Base-by-base conservation (phyloP, 2,329 filamentous ascomycete genomes). In the Neurospora crassa region DNA sequence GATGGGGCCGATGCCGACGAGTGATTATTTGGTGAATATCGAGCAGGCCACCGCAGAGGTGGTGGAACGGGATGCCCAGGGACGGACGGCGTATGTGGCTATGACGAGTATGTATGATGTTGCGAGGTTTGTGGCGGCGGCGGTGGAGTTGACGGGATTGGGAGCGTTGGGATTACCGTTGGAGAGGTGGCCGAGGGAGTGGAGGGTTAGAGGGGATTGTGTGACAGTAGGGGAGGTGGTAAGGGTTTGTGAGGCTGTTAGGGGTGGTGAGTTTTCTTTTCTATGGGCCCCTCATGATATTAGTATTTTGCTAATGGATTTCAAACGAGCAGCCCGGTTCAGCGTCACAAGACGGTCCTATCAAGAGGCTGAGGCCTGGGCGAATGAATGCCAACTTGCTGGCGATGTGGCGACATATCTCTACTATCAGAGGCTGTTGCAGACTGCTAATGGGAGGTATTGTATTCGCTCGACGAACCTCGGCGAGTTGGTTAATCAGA, bases 101-200 rank as follows among this genome's bases (percentile, higher is more conserved):
- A 82, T 94, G 82, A 93, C 90, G 2, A 90, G 90, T 5, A 87
- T 89, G 18, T 83, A 88, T 73, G 92, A 94, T 76, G 87, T 93
- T 5, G 91, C 87, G 34, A 84, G 85, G n/a, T 93, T 91, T 75
- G 83, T 94, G 10, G 89, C 90, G 12, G 87, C 89, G n/a, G 88
- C 92, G 16, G 79, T 92, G 40, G 89, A 92, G 67, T 63, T 37
- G 29, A 63, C 53, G 53, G 53, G 53, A 18, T 14, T 24, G 20
- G 47, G 47, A 16, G 14, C 47, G 29, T 59, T 34, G 47, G 47
- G 12, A 0, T 7, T 92, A 53, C 86, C 84, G 0, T 82, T 84
- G 8, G 81, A 83, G 7, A 83, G 79, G 20, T 94, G 92, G 92
- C 90, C 90, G 3, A 79, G 80, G 6, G 91, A 93, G 77, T 89